Base-by-base conservation (phyloP, 805 yeast species). In the Candida quercuum region DNA sequence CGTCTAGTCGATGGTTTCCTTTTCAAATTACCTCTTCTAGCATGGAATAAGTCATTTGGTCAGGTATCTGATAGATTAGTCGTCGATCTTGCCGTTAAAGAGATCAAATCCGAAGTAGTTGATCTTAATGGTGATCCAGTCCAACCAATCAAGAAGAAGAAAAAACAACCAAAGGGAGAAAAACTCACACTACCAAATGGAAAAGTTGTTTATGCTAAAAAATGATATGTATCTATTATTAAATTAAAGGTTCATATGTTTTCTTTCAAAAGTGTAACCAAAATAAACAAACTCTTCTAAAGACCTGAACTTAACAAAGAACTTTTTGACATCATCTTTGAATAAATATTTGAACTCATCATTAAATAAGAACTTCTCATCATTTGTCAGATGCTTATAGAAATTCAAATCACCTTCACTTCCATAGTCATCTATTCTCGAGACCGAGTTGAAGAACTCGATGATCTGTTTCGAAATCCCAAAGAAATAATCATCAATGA, bases 181-280 rank as follows among this genome's bases (percentile, higher is more conserved):
- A 72, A 67, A 45, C 56, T 63, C 32, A 74, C 66, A 35, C 61
- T 79, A 41, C 81, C 82, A 9, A 79, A 78, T 49, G 86, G 86
- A 1, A 78, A 78, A 51, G 74, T 74, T 10, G 66, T 75, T 4
- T 59, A 61, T 36, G 42, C 57, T 25, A 49, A 47, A 37, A 53
- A 51, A 38, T n/a, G n/a, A 46, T 39, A 19, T 33, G 41, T 26
- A 28, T 21, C 23, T 10, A 17, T 13, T 20, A 33, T 17, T 11
- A 16, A 12, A 25, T 19, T 17, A 18, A 18, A 25, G 11, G 9
- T 25, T 23, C 32, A 32, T 16, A 17, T 27, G 26, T 17, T 22
- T 17, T 25, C 28, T 24, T 9, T 16, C 12, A 15, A 37, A 37
- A 13, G 40, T 28, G 17, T 21, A 37, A 3, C 37, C 35, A 22